Conservation (phyloP, 2,329 filamentous ascomycete genomes). For the Ophiocordyceps robertsii region DNA sequence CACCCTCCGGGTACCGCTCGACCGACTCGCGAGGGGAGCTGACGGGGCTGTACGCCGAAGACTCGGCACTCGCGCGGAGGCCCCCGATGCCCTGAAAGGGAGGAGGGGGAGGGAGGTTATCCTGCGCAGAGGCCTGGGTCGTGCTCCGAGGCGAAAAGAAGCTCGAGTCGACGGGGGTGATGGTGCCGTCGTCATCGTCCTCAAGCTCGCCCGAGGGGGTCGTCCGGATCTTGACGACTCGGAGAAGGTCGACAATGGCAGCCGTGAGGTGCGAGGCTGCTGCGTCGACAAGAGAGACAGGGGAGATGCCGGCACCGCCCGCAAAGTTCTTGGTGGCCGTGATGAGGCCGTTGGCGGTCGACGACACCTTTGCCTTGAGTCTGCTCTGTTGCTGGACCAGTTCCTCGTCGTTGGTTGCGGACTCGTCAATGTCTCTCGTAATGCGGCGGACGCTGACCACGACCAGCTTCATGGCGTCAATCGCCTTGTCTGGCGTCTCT, state of each 20-base stretch:
- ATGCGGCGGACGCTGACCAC: constrained; percentile 73
- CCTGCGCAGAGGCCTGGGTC: constrained; percentile 19
- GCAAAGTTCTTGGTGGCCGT: constrained; percentile 90
- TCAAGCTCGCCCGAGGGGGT: constrained; percentile 67
- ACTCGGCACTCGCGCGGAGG: constrained; percentile 48
- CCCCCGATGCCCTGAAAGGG: constrained; percentile 45
- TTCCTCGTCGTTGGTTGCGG: constrained; percentile 38
- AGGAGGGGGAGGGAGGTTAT: constrained; percentile 34
- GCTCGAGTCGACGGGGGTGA: constrained; percentile 53
- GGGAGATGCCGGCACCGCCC: constrained; percentile 68
- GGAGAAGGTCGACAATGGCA: constrained; percentile 74
- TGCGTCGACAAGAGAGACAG: constrained; percentile 86
- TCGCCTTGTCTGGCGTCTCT: constrained; percentile 59
- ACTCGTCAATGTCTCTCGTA: constrained; percentile 62
- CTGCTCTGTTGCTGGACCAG: constrained; percentile 47
- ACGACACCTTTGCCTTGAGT: constrained; percentile 73
- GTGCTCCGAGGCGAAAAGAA: constrained; percentile 51
- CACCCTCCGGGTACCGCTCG: constrained; percentile 24
- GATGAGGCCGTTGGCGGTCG: constrained; percentile 89
- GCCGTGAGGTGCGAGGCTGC: constrained; percentile 82
- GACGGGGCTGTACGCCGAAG: constrained; percentile 62
- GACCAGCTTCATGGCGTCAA: constrained; percentile 78
- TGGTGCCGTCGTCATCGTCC: constrained; percentile 56
- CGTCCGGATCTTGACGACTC: constrained; percentile 67
- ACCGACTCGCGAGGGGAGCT: constrained; percentile 52